Evolutionary conservation across 306 rosid genomes (phyloP).

Genomic region (Castanopsis chinensis): DNA sequence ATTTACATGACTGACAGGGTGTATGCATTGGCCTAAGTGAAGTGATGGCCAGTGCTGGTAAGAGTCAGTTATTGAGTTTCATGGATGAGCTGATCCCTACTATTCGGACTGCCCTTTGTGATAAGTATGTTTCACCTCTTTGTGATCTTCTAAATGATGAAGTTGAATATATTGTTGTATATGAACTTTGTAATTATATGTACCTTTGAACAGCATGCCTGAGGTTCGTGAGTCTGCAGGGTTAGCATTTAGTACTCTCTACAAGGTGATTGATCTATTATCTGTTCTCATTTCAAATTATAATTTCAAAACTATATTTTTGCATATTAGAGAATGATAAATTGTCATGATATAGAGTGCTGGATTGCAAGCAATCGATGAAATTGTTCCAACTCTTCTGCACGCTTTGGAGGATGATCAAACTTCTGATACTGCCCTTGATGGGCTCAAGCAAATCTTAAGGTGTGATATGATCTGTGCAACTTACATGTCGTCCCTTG

Average conservation of each 20-base stretch:
- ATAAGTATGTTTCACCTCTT: slow-evolving; percentile 51
- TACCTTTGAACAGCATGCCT: slow-evolving; percentile 49
- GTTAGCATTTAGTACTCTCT: slow-evolving; percentile 89
- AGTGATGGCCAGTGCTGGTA: slow-evolving; percentile 94
- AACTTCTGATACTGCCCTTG: slow-evolving; percentile 94
- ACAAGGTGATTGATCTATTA: slow-evolving; percentile 53
- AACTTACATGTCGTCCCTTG: not conserved
- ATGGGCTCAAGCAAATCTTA: slow-evolving; percentile 95
- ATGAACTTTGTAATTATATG: slow-evolving; percentile 1
- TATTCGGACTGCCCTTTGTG: slow-evolving; percentile 93
- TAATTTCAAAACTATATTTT: not conserved
- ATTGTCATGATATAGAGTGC: slow-evolving; percentile 62
- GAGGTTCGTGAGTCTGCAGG: slow-evolving; percentile 98
- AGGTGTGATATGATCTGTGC: slow-evolving; percentile 44
- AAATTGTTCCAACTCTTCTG: slow-evolving; percentile 92
- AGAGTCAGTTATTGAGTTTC: slow-evolving; percentile 88
- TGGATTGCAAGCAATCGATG: slow-evolving; percentile 98
- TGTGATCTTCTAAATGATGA: slow-evolving; percentile 7
- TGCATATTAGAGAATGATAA: slow-evolving; percentile 3
- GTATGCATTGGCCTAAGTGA: slow-evolving; percentile 97
- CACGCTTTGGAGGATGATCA: slow-evolving; percentile 89
- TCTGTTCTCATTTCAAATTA: not conserved
- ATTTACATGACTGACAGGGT: slow-evolving; percentile 52
- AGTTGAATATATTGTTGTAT: not conserved
- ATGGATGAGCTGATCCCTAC: slow-evolving; percentile 95